These are phyloP conservation scores for Rhododendron henanense DNA, from an alignment of 148 eudicot species.

Conservation along the genomic window DNA sequence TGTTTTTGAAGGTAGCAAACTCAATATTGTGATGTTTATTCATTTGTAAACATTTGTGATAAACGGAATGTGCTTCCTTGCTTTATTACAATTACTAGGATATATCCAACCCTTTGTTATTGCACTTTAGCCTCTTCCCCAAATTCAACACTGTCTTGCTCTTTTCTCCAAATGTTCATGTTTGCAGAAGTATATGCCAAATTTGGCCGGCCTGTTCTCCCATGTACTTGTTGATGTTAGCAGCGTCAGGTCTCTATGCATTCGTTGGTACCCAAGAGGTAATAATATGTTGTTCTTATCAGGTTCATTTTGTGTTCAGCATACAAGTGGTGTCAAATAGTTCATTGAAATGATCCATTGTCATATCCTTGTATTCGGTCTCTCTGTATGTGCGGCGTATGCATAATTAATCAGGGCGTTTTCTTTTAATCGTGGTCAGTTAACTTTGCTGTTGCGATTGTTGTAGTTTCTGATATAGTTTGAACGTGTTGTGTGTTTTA, in stretches of 20 bases:
- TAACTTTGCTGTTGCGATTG: not conserved
- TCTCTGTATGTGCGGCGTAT: not conserved
- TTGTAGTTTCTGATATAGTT: not conserved
- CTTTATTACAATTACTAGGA: not conserved
- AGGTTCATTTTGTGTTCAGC: not conserved
- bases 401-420: constrained; percentile 22
- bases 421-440: not conserved
- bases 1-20: constrained; percentile 61
- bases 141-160: not conserved
- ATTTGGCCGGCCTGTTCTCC: constrained; percentile 71
- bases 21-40: not conserved
- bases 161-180: not conserved
- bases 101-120: not conserved
- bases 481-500: constrained; percentile 9
- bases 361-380: not conserved
- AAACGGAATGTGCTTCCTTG: not conserved
- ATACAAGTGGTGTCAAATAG: not conserved
- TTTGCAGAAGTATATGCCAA: constrained; percentile 95
- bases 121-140: not conserved
- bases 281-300: constrained; percentile 3
- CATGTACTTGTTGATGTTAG: constrained; percentile 93
- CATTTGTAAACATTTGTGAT: not conserved
- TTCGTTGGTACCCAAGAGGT: constrained; percentile 95
- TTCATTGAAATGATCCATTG: not conserved
- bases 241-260: constrained; percentile 75